Evolutionary conservation across 2,329 filamentous ascomycete genomes (phyloP).

Genomic region (Didymella segeticola): DNA sequence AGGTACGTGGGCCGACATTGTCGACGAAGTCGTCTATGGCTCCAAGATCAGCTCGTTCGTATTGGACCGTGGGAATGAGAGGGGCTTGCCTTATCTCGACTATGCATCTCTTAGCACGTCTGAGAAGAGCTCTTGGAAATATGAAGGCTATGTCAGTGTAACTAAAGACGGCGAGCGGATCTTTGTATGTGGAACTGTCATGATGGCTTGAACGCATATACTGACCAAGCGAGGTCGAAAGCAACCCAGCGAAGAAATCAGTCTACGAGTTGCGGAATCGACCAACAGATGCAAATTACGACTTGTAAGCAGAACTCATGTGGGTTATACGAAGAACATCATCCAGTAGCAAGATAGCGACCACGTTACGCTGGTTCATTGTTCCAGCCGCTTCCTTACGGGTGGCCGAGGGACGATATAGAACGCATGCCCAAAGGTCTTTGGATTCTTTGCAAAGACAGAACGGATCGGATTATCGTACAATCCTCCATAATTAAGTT

Average conservation of each 20-base stretch:
- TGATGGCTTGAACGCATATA: too few species aligned
- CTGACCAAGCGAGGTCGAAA: not conserved
- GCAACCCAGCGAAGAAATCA: not conserved
- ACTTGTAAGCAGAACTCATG: not conserved
- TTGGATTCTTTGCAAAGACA: too few species aligned
- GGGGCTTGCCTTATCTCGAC: not conserved
- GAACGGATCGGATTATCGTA: too few species aligned
- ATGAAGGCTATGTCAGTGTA: constrained; percentile 18
- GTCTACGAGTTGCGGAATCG: not conserved
- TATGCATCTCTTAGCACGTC: not conserved
- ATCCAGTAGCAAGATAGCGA: too few species aligned
- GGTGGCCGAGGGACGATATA: too few species aligned
- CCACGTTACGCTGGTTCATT: too few species aligned
- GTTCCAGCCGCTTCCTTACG: too few species aligned
- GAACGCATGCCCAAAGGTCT: too few species aligned
- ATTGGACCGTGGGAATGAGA: constrained; percentile 32
- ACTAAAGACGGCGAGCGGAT: constrained; percentile 15
- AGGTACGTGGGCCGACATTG: constrained; percentile 36
- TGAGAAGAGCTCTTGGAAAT: constrained; percentile 15
- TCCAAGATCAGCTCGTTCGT: constrained; percentile 26
- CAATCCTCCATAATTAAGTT: too few species aligned
- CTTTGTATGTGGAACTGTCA: constrained; percentile 18
- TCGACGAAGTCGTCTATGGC: constrained; percentile 33
- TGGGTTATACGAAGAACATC: too few species aligned
- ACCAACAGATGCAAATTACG: not conserved